A percentile compares a stretch with the other conserved stretches of the same genome.
Conservation (phyloP, 2,329 filamentous ascomycete species). For the Paecilomyces sp. region DNA sequence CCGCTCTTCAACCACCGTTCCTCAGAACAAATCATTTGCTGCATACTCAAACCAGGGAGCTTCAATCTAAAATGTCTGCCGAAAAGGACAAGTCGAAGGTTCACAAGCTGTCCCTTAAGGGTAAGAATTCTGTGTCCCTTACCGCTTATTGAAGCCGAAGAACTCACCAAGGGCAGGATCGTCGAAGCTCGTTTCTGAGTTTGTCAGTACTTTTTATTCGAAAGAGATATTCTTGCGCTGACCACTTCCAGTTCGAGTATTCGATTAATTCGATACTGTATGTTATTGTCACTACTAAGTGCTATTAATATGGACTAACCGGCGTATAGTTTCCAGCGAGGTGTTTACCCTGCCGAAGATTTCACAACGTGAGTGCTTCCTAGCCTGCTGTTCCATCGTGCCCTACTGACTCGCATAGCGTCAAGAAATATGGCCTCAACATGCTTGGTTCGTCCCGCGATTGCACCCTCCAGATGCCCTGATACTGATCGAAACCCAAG, state of each 20-base stretch:
- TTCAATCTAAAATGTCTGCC: constrained; percentile 30
- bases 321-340: constrained; percentile 66
- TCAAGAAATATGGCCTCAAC: constrained; percentile 99
- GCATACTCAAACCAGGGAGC: neutral
- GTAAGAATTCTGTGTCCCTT: constrained; percentile 14
- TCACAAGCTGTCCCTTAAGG: constrained; percentile 73
- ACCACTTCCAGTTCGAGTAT: constrained; percentile 71
- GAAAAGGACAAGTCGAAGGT: constrained; percentile 71
- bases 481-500: constrained; percentile 36
- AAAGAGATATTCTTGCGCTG: constrained; percentile 9
- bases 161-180: constrained; percentile 46
- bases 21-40: neutral
- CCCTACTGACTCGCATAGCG: constrained; percentile 32
- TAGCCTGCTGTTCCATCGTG: neutral
- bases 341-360: constrained; percentile 85
- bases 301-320: constrained; percentile 12
- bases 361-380: constrained; percentile 67
- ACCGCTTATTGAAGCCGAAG: constrained; percentile 2
- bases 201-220: constrained; percentile 53
- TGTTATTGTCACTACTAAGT: constrained; percentile 18
- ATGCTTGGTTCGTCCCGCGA: constrained; percentile 62
- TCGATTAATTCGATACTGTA: constrained; percentile 96
- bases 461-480: constrained; percentile 1
- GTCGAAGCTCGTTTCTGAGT: constrained; percentile 87
- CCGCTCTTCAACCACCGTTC: neutral